Percentiles rank a stretch among this genome's conserved stretches.
Evolutionary conservation across 768 basidiomycete genomes (phyloP).

Genomic region (Daedalea quercina): DNA sequence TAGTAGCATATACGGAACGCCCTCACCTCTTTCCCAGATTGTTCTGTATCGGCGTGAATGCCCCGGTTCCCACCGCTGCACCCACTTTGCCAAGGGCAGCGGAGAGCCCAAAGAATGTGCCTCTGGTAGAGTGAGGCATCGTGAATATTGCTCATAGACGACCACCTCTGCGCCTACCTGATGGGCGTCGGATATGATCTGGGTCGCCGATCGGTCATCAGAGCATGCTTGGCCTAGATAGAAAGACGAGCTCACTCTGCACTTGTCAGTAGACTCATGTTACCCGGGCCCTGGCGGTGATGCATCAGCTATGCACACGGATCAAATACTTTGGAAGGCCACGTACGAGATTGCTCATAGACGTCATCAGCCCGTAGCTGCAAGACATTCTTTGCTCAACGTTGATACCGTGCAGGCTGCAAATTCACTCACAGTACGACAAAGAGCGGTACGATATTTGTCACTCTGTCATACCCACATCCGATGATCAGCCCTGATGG

Average conservation of each 20-base stretch:
- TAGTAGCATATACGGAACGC: no score
- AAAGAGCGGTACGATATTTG: conserved; percentile 56
- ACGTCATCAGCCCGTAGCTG: conserved; percentile 70
- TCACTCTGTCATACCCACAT: conserved; percentile 54
- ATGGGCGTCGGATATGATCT: conserved; percentile 1
- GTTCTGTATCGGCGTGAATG: conserved; percentile 60
- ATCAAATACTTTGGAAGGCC: neutral
- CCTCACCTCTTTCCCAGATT: conserved; percentile 54
- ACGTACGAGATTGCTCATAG: conserved; percentile 54
- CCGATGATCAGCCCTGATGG: conserved; percentile 49
- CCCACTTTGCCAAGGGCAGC: conserved; percentile 67
- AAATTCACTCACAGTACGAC: conserved; percentile 49
- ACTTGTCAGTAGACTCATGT: conserved; percentile 63
- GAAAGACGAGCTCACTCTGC: conserved; percentile 42
- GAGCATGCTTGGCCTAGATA: neutral
- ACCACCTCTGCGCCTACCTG: conserved; percentile 1
- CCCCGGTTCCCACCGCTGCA: conserved; percentile 64
- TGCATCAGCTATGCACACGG: neutral
- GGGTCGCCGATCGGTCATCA: neutral
- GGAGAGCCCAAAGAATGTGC: conserved; percentile 59
- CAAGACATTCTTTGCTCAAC: neutral
- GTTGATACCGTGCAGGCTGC: neutral
- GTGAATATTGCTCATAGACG: no score
- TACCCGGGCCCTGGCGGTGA: conserved; percentile 51
- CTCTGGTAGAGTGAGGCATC: neutral